Conservation (phyloP, 148 eudicot genomes). For the Rhododendron williamsianum region DNA sequence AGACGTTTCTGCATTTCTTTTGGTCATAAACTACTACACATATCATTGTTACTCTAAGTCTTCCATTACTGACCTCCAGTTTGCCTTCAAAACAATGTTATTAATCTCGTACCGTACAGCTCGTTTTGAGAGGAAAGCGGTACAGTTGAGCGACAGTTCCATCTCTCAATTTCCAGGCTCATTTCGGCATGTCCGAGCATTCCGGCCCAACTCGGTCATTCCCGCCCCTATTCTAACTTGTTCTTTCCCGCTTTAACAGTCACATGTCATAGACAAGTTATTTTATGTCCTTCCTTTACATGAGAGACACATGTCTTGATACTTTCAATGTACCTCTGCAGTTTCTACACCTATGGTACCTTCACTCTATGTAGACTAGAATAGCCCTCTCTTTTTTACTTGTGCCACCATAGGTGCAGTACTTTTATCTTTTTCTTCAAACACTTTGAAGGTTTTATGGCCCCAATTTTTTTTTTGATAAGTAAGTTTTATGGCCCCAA, state of each 20-base stretch:
- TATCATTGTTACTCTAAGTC: background rate
- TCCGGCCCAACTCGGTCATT: background rate
- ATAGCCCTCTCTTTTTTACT: background rate
- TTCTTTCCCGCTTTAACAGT: background rate
- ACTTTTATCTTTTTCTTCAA: background rate
- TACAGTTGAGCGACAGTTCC: background rate
- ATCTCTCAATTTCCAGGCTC: background rate
- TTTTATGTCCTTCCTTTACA: background rate
- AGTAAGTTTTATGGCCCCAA: background rate
- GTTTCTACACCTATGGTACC: background rate
- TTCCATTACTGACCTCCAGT: background rate
- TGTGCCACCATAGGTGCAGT: background rate
- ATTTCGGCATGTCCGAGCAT: background rate
- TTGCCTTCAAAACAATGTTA: background rate
- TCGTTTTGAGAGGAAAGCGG: background rate
- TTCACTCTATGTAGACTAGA: background rate
- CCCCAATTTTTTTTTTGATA: background rate
- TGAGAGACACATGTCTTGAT: background rate
- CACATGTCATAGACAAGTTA: background rate
- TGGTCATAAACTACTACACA: background rate
- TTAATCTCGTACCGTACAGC: background rate
- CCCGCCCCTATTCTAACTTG: background rate
- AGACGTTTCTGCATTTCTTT: background rate
- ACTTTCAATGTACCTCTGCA: background rate
- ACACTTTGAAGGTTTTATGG: background rate